phyloP scores from a whole-genome alignment of 208 protist species.

The Leishmania martiniquensis region DNA sequence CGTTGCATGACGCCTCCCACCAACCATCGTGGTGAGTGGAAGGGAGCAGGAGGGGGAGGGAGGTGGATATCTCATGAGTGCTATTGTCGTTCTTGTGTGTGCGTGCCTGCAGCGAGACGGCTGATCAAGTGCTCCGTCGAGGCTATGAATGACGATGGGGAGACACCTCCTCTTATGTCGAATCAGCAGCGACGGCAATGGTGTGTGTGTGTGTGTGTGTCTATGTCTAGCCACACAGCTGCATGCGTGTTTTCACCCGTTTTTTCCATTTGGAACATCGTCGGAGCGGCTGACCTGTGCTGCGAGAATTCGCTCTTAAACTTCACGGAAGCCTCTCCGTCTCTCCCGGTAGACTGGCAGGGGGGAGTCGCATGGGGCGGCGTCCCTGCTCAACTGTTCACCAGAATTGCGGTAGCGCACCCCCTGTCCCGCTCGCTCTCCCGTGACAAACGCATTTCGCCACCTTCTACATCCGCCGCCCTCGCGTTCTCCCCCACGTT shows the following conservation, averaged over 20 bases:
- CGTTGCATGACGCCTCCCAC: no score
- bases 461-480: background rate
- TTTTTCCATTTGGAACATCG: background rate
- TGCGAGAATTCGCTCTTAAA: background rate
- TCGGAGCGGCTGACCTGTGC: background rate
- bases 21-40: no score
- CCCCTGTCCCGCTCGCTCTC: background rate
- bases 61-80: background rate
- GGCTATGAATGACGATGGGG: background rate
- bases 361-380: background rate
- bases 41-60: background rate
- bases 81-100: no score
- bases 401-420: background rate
- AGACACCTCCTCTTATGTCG: background rate
- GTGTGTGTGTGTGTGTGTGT: background rate
- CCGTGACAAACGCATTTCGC: background rate
- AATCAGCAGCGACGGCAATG: background rate
- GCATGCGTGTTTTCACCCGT: background rate
- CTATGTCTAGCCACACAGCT: background rate
- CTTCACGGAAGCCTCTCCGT: background rate
- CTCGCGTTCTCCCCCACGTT: background rate
- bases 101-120: background rate
- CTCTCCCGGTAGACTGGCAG: background rate
- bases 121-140: background rate
- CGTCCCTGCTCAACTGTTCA: background rate